These are phyloP conservation scores for Neocallimastix lanati DNA, from an alignment of 192 early-diverging fungal species.

Conservation along the genomic window DNA sequence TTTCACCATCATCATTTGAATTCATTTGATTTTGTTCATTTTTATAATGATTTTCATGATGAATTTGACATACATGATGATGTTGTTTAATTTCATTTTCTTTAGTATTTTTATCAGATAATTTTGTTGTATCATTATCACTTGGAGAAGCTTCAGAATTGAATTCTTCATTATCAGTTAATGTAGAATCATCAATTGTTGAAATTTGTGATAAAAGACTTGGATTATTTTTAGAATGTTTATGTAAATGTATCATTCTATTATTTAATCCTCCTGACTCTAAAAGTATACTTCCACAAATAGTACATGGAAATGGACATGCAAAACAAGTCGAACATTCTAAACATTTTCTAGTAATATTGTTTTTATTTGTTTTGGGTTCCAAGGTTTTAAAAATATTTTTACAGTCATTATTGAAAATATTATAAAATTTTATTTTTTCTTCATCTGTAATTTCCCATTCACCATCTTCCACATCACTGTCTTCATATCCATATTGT, in stretches of 20 bases:
- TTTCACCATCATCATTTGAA: background rate
- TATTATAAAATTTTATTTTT: background rate
- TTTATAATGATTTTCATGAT: background rate
- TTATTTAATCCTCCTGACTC: background rate
- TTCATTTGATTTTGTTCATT: background rate
- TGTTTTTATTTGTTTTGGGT: background rate
- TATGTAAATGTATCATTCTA: background rate
- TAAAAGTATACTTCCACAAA: background rate
- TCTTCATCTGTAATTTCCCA: background rate
- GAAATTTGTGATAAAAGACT: background rate
- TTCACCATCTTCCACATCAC: background rate
- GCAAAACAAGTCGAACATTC: background rate
- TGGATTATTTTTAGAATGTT: background rate
- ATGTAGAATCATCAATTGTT: background rate
- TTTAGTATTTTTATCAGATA: background rate
- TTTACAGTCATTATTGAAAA: background rate
- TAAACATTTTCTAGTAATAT: background rate
- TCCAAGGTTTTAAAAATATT: background rate
- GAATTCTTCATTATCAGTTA: background rate
- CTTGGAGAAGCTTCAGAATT: background rate
- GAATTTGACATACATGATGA: background rate
- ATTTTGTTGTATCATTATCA: background rate
- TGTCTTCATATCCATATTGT: background rate
- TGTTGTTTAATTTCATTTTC: background rate
- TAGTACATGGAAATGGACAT: background rate